Conservation (phyloP, 352 stramenopile species). For the Thraustochytrium sp. region DNA sequence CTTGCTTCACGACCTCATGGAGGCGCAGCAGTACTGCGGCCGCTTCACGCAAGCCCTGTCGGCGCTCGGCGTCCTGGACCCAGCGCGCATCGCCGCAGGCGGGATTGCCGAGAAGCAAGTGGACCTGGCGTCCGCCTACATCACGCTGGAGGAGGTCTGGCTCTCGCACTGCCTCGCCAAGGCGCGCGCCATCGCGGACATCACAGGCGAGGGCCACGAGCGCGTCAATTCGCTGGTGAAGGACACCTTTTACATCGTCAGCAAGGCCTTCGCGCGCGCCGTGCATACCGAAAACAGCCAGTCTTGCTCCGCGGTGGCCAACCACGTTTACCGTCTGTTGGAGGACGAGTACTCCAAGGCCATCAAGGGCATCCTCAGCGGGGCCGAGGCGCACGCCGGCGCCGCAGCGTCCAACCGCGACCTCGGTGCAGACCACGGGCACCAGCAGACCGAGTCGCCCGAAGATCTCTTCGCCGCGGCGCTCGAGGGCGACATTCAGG, state of each 20-base stretch:
- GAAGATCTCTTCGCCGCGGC: conserved; percentile 10
- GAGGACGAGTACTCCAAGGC: conserved; percentile 9
- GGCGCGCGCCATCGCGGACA: not conserved
- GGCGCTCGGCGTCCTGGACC: not conserved
- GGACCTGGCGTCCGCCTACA: conserved; percentile 27
- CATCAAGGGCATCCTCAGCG: conserved; percentile 6
- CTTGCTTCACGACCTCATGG: conserved; percentile 15
- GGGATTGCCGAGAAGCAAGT: conserved; percentile 18
- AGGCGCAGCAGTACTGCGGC: conserved; percentile 28
- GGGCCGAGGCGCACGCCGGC: not conserved
- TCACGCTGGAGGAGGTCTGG: conserved; percentile 5
- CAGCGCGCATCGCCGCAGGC: not conserved
- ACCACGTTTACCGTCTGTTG: conserved; percentile 23
- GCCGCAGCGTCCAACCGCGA: too few species aligned
- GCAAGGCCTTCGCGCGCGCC: not conserved
- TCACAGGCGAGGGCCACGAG: not conserved
- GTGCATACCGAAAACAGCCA: conserved; percentile 26
- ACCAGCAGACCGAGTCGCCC: not conserved
- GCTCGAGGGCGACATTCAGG: conserved; percentile 29
- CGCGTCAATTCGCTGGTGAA: conserved; percentile 32
- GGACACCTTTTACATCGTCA: conserved; percentile 32
- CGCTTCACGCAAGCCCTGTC: not conserved
- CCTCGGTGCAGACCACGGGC: too few species aligned
- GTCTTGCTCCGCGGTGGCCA: not conserved
- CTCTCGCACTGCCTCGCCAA: not conserved